Base-by-base conservation (phyloP, 805 yeast genomes). In the Kregervanrija delftensis region DNA sequence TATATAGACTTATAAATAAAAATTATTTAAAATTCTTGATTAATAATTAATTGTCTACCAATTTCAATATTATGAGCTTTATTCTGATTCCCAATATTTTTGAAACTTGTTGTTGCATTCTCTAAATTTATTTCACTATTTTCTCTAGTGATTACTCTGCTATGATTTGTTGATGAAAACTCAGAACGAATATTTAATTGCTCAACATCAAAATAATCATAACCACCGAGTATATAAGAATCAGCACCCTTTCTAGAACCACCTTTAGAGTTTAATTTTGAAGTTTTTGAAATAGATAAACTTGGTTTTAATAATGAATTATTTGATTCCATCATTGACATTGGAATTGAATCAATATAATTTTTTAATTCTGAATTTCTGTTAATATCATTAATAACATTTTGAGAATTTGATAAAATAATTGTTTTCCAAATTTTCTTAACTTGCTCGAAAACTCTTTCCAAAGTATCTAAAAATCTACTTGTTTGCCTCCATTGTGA, bases 401-500 rank as follows among this genome's bases (percentile, higher is more conserved):
- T 44, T 12, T 28, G 42, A 42, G 35, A 16, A n/a, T 40, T 40
- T 17, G 45, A 41, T 12, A 49, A 31, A 8, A 55, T 51, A 11
- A 50, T 49, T 6, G 42, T 40, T 43, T 54, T 61, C 70, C 69
- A 66, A 13, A 63, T 52, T 12, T 64, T 47, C 49, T 67, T 67
- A 35, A 77, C 61, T 48, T 76, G 78, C 33, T 67, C 62, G 42
- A 77, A 58, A 45, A 77, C 79, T 11, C 73, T 68, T 44, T 71
- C 72, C 36, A 77, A 61, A 1, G 81, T 77, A 39, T 70, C 73
- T 49, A 77, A 66, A 54, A 77, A 76, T 55, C 83, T 63, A 37
- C 67, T 67, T 1, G 83, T 77, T 56, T 77, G 82, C 54, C 83
- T 69, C 68, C 79, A 79, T 57, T 77, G 78, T 1, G 81, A 76